Evolutionary conservation across 2,329 filamentous ascomycete genomes (phyloP), one percentile per base, ranked within the genome.

Genomic region (Chaetomium olivaceum): DNA sequence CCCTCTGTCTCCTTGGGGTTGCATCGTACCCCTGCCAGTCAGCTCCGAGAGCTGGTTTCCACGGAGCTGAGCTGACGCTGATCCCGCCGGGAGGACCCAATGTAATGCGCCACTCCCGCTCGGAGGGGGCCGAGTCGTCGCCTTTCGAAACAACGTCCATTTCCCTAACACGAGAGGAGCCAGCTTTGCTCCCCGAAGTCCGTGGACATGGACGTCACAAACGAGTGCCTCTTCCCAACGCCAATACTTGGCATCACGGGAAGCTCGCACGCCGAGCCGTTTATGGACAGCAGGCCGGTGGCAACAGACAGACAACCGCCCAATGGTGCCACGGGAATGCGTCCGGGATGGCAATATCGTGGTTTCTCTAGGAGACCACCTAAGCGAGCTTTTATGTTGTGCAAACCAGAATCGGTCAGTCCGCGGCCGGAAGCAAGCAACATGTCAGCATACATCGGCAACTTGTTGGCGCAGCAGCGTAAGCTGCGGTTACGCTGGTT

Each of bases 91-190:
- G 16, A 55, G 14, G n/a, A 31, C 16, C 58, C 31, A 43, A 57
- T 62, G 25, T 33, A 21, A 62, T 21, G 46, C 63, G 63, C 63
- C 63, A 62, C 59, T 65, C 59, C 48, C 55, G 59, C 33, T 27
- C 33, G 21, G 27, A 48, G 21, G 33, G 27, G n/a, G n/a, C 64
- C 27, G 27, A 56, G 55, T 52, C 60, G 56, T 52, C 36, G 54
- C 31, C 52, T 51, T 19, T 46, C n/a, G 46, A 48, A 23, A 48
- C 16, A 43, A 19, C 3, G 33, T 23, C 39, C 39, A 19, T 43
- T 29, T 25, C n/a, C 16, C 27, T 6, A 9, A 12, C 11, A 31
- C 19, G 16, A 33, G 31, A 43, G 54, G 23, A 31, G 54, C 23
- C 21, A 11, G n/a, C 3, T 21, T 31, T 27, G 31, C 21, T 43